Evolutionary conservation across 225 moss, liverwort and hornwort genomes (phyloP).

Genomic region (Antitrichia curtipendula): DNA sequence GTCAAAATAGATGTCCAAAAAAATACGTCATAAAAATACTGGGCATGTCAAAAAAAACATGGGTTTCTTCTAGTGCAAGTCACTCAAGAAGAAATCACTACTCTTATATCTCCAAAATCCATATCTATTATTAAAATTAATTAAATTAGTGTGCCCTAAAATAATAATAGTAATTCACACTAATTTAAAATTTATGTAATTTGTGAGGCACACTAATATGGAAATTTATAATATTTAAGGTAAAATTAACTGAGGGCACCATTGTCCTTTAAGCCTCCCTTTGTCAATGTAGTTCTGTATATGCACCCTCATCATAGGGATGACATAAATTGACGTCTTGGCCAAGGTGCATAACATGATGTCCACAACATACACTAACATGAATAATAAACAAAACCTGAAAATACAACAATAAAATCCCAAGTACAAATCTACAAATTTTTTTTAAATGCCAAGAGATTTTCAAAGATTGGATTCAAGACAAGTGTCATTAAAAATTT

Average conservation of each 20-base stretch:
- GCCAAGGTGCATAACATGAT: rapidly evolving
- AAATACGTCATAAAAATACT: too few relatives aligned
- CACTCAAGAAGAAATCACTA: not conserved
- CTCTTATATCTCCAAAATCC: rapidly evolving
- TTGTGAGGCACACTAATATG: rapidly evolving
- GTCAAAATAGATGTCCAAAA: too few relatives aligned
- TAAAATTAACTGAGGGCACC: too few relatives aligned
- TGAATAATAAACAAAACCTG: not conserved
- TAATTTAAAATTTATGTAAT: not conserved
- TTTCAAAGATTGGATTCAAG: not conserved
- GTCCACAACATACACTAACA: rapidly evolving
- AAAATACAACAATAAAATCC: not conserved
- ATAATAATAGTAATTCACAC: rapidly evolving
- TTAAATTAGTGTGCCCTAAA: too few relatives aligned
- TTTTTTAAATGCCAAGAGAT: not conserved
- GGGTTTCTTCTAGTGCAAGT: too few relatives aligned
- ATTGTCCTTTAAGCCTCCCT: too few relatives aligned
- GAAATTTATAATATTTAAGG: not conserved
- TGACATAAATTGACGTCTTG: not conserved
- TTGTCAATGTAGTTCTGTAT: not conserved
- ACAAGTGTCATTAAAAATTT: not conserved
- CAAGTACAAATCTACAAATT: not conserved
- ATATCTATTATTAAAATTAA: not conserved
- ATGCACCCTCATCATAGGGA: not conserved
- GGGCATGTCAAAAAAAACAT: too few relatives aligned